Base-by-base conservation (phyloP, 2,329 filamentous ascomycete species). In the Pyrenophora teres region DNA sequence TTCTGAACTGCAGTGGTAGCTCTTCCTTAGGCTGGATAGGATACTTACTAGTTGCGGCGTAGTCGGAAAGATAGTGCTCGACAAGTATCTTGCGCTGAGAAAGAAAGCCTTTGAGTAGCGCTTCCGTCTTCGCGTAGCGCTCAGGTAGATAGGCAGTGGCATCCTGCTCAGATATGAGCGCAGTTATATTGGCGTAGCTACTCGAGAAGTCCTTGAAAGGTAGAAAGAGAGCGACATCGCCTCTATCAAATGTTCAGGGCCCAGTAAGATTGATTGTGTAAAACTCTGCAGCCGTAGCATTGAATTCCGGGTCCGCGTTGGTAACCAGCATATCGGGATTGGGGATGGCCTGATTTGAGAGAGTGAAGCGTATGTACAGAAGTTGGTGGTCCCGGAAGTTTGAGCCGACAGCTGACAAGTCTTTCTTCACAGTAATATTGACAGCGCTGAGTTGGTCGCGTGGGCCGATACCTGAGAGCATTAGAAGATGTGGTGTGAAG, bases 401-500 rank as follows among this genome's bases (percentile, higher is more conserved):
- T 12, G 57, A 50, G 1, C 60, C 60, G 5, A 64, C 60, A 2
- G 54, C 62, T 10, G 52, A 50, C 9, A 62, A 44, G 15, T 62
- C 52, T n/a, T 56, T 43, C 30, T 47, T 52, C 2, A 53, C 33
- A 0, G 18, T 4, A 8, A 64, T 62, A 0, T 39, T 40, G n/a
- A 50, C 42, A n/a, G 46, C 40, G 4, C 35, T 33, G 9, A 60
- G 43, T 3, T 52, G 19, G 3, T 51, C 47, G 19, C 46, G 43
- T 1, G 56, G 6, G 3, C 85, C 85, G 25, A 87, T 77, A 0
- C 84, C 84, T 0, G 82, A 85, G 1, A 85, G 71, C 59, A 87
- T 84, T 2, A 87, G 74, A 3, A 87, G 66, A 62, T 85, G 81
- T 0, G 85, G 84, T 0, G 83, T 83, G 53, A 83, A 76, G n/a